These are phyloP conservation scores for Diaporthe vaccinii DNA, from an alignment of 2,329 filamentous ascomycete genomes.

Conservation along the genomic window DNA sequence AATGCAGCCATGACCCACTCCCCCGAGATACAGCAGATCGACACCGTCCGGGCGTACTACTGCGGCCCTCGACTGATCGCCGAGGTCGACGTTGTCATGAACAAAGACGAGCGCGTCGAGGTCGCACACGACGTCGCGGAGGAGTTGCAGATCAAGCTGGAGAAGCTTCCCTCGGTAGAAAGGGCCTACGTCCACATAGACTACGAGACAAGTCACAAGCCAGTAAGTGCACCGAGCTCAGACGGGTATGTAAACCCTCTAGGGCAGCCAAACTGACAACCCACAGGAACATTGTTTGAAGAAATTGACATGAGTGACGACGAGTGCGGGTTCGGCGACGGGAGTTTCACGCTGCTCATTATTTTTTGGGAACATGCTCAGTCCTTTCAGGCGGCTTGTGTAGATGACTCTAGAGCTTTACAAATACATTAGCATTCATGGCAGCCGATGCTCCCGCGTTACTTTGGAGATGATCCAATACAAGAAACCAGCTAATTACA, in stretches of 20 bases:
- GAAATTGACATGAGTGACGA: slow-evolving; percentile 25
- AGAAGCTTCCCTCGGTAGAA: slow-evolving; percentile 92
- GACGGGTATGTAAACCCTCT: rapidly evolving
- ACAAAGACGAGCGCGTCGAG: slow-evolving; percentile 76
- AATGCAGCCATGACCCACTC: slow-evolving; percentile 81
- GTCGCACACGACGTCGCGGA: slow-evolving; percentile 94
- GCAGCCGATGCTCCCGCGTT: not conserved
- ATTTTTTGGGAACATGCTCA: not conserved
- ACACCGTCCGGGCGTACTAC: slow-evolving; percentile 95
- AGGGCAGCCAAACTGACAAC: not conserved
- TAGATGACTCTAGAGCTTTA: not conserved
- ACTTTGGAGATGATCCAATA: too few relatives aligned
- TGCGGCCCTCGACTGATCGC: slow-evolving; percentile 89
- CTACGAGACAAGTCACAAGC: slow-evolving; percentile 97
- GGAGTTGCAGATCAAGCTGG: slow-evolving; percentile 92
- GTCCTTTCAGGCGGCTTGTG: not conserved
- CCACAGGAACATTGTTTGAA: slow-evolving; percentile 32
- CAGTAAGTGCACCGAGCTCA: slow-evolving; percentile 56
- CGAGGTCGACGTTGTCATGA: slow-evolving; percentile 97
- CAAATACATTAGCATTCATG: not conserved
- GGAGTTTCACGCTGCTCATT: not conserved
- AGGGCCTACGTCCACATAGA: slow-evolving; percentile 96
- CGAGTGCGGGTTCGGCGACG: rapidly evolving
- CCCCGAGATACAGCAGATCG: slow-evolving; percentile 83
- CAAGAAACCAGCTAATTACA: not conserved